Conservation (phyloP, 192 early-diverging fungal genomes). For the Chytriomyces sp. region DNA sequence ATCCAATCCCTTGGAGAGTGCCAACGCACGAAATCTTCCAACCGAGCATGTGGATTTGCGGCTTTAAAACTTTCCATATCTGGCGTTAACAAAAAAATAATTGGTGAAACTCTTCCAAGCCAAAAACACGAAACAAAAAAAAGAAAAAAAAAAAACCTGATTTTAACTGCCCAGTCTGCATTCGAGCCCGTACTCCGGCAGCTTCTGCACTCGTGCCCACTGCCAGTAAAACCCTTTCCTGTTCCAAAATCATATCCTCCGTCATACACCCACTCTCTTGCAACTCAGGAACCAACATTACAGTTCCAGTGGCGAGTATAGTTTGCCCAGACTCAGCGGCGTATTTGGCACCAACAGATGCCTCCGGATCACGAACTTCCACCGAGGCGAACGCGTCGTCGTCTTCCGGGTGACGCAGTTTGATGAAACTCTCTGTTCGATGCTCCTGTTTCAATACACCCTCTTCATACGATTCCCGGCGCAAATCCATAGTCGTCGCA, state of each 20-base stretch:
- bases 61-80: constrained; percentile 96
- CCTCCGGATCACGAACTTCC: constrained; percentile 14
- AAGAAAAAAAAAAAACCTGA: constrained; percentile 55
- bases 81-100: constrained; percentile 4
- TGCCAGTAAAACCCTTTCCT: constrained; percentile 76
- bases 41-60: constrained; percentile 76
- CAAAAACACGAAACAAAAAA: not conserved
- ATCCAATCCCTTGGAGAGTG: constrained; percentile 95
- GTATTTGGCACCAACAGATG: not conserved
- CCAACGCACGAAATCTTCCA: constrained; percentile 95
- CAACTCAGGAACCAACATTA: constrained; percentile 55
- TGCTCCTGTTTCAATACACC: too few relatives aligned
- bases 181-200: constrained; percentile 70
- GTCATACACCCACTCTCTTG: constrained; percentile 81
- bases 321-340: not conserved
- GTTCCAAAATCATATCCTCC: constrained; percentile 85
- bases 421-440: too few relatives aligned
- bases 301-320: constrained; percentile 53
- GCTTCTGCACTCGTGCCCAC: constrained; percentile 77
- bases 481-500: not conserved
- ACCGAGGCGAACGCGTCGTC: not conserved
- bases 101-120: too few relatives aligned
- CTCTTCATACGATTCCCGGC: too few relatives aligned
- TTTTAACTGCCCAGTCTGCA: constrained; percentile 76
- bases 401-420: not conserved